Percentiles rank a stretch among this genome's conserved stretches.
Evolutionary conservation across 2,329 filamentous ascomycete genomes (phyloP).

Genomic region (Colletotrichum costaricense): DNA sequence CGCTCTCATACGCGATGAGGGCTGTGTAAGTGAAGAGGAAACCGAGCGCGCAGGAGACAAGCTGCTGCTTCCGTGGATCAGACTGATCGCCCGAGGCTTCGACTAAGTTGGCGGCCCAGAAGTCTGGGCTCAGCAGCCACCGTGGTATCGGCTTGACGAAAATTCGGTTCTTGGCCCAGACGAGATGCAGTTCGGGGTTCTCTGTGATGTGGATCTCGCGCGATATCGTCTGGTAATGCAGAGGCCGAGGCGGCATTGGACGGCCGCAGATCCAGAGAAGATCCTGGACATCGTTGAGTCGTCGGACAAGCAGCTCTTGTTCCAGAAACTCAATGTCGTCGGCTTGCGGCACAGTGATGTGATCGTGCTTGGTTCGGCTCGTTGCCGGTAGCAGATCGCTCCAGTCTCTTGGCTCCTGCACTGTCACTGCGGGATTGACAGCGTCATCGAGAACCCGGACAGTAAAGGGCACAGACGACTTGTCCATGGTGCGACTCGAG

Average conservation of each 20-base stretch:
- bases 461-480: slow-evolving; percentile 25
- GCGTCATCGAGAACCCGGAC: slow-evolving; percentile 31
- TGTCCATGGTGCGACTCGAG: slow-evolving; percentile 24
- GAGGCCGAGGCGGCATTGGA: slow-evolving; percentile 40
- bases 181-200: slow-evolving; percentile 50
- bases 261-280: slow-evolving; percentile 43
- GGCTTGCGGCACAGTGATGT: slow-evolving; percentile 41
- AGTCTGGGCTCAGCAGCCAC: slow-evolving; percentile 49
- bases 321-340: slow-evolving; percentile 39
- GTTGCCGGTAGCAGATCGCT: slow-evolving; percentile 43
- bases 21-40: slow-evolving; percentile 52
- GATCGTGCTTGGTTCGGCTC: slow-evolving; percentile 42
- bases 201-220: slow-evolving; percentile 49
- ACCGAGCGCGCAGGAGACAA: slow-evolving; percentile 47
- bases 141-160: slow-evolving; percentile 54
- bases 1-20: slow-evolving; percentile 51
- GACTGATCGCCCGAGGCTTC: background rate
- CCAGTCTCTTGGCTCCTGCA: slow-evolving; percentile 26
- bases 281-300: slow-evolving; percentile 40
- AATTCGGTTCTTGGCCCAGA: slow-evolving; percentile 51
- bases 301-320: slow-evolving; percentile 45
- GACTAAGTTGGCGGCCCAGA: slow-evolving; percentile 47
- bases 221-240: slow-evolving; percentile 41
- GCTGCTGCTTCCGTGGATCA: slow-evolving; percentile 35
- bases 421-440: background rate